Base-by-base conservation (phyloP, 352 stramenopile genomes). In the Aphanomyces euteiches region DNA sequence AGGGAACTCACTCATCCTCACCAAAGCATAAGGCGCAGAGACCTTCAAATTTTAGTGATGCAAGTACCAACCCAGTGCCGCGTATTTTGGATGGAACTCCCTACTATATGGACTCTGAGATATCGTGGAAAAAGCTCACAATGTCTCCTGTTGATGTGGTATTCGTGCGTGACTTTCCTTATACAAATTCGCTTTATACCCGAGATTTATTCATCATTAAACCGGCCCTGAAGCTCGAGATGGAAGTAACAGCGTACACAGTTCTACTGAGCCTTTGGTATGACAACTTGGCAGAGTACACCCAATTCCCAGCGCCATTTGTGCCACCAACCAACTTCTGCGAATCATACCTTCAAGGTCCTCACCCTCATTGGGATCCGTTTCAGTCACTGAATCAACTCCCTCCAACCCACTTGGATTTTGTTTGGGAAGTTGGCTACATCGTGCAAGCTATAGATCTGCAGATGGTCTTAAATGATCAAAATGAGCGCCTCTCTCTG, bases 231-330 rank as follows among this genome's bases (percentile, higher is more conserved):
- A 19, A 50, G 17, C 47, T 70, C 6, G 8, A 47, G 4, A 59
- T 70, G 43, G 64, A 61, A 13, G 3, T 70, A 6, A 63, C 64
- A 12, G 64, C 59, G 4, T 61, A 37, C 40, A 70, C 47, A 19
- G 48, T 70, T 36, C 10, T 70, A 0, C 34, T 70, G 3, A 70
- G 64, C 40, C 38, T 70, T 17, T 70, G 64, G 64, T 70, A 63
- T 34, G 64, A 70, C 34, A 70, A 70, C 64, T 47, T 70, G 64
- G 64, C 47, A 39, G 64, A 70, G 40, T 70, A 70, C 34, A 19
- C 39, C 6, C 53, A 70, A 40, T 70, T 70, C 15, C 64, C 64
- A 8, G 12, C 3, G 10, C 47, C 64, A 15, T 70, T 70, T 40
- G 54, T 36, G n/a, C 64, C 53, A 21, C 37, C 45, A 15, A n/a